Base-by-base conservation (phyloP, 2,329 filamentous ascomycete species). In the Trichoderma sp. region DNA sequence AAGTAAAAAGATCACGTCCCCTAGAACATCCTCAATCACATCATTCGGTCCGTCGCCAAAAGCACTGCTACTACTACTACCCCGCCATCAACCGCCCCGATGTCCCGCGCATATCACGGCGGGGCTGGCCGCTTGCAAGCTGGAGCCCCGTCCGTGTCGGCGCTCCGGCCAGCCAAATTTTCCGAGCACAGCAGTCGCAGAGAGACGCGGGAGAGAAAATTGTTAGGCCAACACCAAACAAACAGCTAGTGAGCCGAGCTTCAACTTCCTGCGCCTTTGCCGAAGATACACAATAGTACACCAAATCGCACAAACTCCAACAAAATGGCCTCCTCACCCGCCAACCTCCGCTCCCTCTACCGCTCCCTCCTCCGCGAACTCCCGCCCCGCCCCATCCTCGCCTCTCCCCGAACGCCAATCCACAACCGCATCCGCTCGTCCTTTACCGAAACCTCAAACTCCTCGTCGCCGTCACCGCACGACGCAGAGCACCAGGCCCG, bases 301-400 rank as follows among this genome's bases (percentile, higher is more conserved):
- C 27, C 16, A 11, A 7, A 14, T 2, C 3, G 21, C 21, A 19
- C 16, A 47, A 3, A 47, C 10, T 8, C 4, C 6, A 47, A 13
- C 21, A 49, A 49, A 58, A 80, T 80, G 77, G 70, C 78, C 74
- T 75, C 82, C 37, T 79, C 78, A 11, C 79, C 84, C 71, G 78
- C 86, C 52, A 82, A 83, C 49, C 79, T 92, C 53, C 92, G 93
- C 76, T 89, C 93, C 43, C 86, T 97, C 77, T 98, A 98, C 86
- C 92, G 95, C 76, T 87, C 91, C 53, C 85, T 97, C 77, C 89
- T 98, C 68, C 93, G 95, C 79, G 94, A 97, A 83, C 89, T 97
- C 10, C 95, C 95, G 1, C 87, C 91, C 8, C 90, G 90, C 6
- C 84, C 86, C 2, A 79, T 88, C 75, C 84, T 87, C 72, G 81